A percentile compares a stretch with the other conserved stretches of the same genome.
Evolutionary conservation across 2,329 filamentous ascomycete species (phyloP).

Genomic region (Graphilbum ipis-grandicollis): DNA sequence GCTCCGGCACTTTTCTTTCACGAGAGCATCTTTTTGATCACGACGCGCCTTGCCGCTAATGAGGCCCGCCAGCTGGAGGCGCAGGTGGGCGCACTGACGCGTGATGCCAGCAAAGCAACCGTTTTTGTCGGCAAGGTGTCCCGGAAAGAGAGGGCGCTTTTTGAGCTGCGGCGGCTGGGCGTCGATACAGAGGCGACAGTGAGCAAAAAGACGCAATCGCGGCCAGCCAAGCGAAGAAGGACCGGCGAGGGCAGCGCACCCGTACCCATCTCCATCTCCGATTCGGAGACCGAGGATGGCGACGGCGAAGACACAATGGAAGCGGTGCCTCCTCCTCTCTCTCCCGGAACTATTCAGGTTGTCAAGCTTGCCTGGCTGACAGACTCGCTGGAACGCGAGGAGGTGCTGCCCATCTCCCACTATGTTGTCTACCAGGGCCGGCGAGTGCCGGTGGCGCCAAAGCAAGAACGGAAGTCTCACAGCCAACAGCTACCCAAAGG

Average conservation of each 20-base stretch:
- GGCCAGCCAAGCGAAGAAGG: background rate
- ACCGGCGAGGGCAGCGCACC: background rate
- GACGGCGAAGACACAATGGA: constrained; percentile 1
- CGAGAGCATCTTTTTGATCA: constrained; percentile 55
- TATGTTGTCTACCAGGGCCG: constrained; percentile 39
- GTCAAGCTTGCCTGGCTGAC: constrained; percentile 42
- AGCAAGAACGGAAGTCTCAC: no score
- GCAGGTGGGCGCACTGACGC: constrained; percentile 47
- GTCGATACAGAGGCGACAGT: constrained; percentile 36
- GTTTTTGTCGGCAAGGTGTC: constrained; percentile 59
- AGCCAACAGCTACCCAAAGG: background rate
- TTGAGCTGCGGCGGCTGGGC: constrained; percentile 58
- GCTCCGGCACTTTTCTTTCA: constrained; percentile 29
- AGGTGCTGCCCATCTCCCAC: constrained; percentile 26
- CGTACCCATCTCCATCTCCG: background rate
- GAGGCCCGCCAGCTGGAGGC: constrained; percentile 48
- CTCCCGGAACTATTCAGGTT: constrained; percentile 20
- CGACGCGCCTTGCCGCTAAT: constrained; percentile 47
- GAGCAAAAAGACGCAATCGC: background rate
- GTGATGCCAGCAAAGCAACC: constrained; percentile 52
- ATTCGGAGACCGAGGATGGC: background rate
- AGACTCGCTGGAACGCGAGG: constrained; percentile 28
- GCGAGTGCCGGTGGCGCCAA: constrained; percentile 10
- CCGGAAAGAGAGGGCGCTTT: constrained; percentile 50
- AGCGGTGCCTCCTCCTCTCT: no score